Base-by-base conservation (phyloP, 2,329 filamentous ascomycete genomes). In the Cladosporium oxysporum region DNA sequence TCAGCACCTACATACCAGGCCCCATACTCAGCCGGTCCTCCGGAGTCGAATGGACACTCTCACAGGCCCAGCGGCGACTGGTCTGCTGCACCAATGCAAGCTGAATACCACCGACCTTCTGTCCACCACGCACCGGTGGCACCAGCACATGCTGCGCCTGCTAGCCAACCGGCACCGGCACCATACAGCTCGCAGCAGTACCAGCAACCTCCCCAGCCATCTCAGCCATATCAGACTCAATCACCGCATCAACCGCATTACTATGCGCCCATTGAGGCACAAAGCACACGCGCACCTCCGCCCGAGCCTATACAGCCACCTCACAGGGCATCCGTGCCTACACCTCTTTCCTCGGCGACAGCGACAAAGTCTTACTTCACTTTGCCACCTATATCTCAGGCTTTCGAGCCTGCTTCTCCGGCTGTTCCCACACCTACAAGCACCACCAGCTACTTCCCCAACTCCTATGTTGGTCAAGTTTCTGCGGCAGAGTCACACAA, bases 391-490 rank as follows among this genome's bases (percentile, higher is more conserved):
- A 70, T 83, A 62, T 79, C 80, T 3, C 73, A 79, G 4, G 79
- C 78, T 66, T 68, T 80, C 49, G 81, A 83, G 64, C 78, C 80
- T 5, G 74, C 79, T 4, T 82, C 81, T n/a, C 81, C 81, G 0
- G 74, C 76, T n/a, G 80, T 79, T 60, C 73, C 76, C 44, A 70
- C 57, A 57, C 73, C 77, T 29, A 69, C 52, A 58, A 55, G 63
- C 63, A 60, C 41, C 58, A 62, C 62, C 57, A 41, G 52, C 35
- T 52, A 59, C 62, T 65, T 49, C 58, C 58, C 66, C 49, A 44
- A 50, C 31, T 41, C 60, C 28, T 59, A 44, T 50, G 29, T 23
- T 29, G 58, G 50, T 52, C 50, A 62, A 66, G 75, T 72, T 64
- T 67, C 73, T 7, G 74, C 72, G 12, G 64, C 71, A 23, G 74